Evolutionary conservation across 192 early-diverging fungal species (phyloP).

Genomic region (Rhizophagus prolifer): DNA sequence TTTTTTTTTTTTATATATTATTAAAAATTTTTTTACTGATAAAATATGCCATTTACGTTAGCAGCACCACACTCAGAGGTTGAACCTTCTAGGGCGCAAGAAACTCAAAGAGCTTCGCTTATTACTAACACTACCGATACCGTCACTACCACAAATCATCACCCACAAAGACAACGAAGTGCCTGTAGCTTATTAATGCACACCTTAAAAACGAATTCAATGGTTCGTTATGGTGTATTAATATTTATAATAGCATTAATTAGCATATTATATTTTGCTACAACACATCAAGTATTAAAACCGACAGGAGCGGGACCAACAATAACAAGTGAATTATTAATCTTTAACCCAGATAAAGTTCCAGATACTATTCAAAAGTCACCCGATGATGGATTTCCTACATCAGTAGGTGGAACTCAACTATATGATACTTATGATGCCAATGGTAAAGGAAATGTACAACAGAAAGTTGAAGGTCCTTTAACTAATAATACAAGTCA

Average conservation of each 20-base stretch:
- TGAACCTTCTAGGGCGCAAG: not conserved
- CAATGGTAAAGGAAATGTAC: not conserved
- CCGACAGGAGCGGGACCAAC: not conserved
- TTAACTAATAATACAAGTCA: not conserved
- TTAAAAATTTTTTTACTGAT: not conserved
- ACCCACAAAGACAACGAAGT: not conserved
- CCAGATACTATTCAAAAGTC: not conserved
- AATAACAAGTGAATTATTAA: not conserved
- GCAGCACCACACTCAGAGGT: not conserved
- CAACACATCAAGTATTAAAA: constrained; percentile 14
- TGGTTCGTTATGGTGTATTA: constrained; percentile 1
- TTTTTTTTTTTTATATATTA: no score
- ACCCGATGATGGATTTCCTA: not conserved
- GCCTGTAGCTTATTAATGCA: not conserved
- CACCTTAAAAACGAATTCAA: not conserved
- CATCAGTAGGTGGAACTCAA: not conserved
- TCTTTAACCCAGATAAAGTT: not conserved
- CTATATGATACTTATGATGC: not conserved
- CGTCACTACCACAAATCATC: not conserved
- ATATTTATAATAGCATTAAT: constrained; percentile 16
- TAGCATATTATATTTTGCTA: constrained; percentile 24
- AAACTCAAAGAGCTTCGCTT: not conserved
- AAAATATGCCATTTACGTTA: not conserved
- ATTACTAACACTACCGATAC: not conserved
- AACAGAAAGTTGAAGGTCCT: not conserved